Evolutionary conservation across 352 stramenopile species (phyloP), one percentile per base, ranked within the genome.

Genomic region (Phytopythium ostracodes): DNA sequence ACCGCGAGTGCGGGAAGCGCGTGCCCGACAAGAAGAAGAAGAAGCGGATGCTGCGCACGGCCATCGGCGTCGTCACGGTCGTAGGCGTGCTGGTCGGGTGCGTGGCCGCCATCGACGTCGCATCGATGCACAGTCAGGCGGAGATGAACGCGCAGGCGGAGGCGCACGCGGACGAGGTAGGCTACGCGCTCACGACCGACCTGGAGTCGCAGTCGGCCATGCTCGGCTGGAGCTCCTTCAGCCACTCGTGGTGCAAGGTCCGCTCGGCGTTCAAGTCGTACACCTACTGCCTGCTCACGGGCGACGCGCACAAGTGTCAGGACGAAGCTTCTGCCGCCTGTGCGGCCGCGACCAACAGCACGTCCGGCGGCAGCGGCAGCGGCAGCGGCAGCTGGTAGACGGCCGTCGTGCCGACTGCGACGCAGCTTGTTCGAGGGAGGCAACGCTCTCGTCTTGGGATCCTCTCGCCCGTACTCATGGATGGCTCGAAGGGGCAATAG

Each of bases 211-310:
- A 31, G 52, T 18, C 52, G 18, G 36, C 31, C 20, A 35, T 33
- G 33, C 18, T 58, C 29, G n/a, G 52, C 52, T 58, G 52, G 52
- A 22, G 15, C 22, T 46, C 53, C 20, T 46, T 59, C 53, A 49
- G 33, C 7, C 17, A 35, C n/a, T 20, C 22, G 33, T 59, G 53
- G 53, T 59, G 53, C 33, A 33, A n/a, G 35, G 17, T 59, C 29
- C 53, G 22, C 53, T 46, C 53, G 3, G 31, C 53, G 10, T 35
- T 59, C 53, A 24, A 24, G 20, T 20, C 4, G 10, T 36, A 46
- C 53, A 47, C 53, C 18, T 59, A 49, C 33, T 59, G 53, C 35
- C 20, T 24, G 35, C 15, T 59, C 12, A 46, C 33, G n/a, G 20
- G 53, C 22, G 35, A 59, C 36, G 2, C 5, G 36, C 4, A 36